Evolutionary conservation across 108 stramenopile genomes (phyloP), one percentile per base, ranked within the genome.

Genomic region (Schizochytrium sp.): DNA sequence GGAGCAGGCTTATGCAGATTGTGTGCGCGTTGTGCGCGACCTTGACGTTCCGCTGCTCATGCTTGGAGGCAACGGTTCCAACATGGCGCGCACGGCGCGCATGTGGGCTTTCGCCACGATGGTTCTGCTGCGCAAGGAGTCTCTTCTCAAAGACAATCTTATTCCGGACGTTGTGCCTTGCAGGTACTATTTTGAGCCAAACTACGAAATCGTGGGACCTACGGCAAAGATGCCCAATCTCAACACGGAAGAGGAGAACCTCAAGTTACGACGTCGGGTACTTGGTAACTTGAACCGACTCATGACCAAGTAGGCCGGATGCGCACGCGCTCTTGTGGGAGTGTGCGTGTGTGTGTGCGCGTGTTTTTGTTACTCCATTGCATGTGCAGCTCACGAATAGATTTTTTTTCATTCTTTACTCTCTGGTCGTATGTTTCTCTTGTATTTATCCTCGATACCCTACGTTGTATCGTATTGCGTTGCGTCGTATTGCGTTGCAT

Each of bases 81-180:
- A 93, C 21, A 91, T 94, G 88, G 92, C 93, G 29, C 93, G 93
- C 89, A 93, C 93, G 14, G 93, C 93, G 5, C 92, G 93, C 25
- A 92, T 93, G 41, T 94, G 93, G 93, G 91, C 93, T 2, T 93
- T 93, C 87, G 93, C 92, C 90, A 94, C 93, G 14, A 58, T 89
- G n/a, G 90, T 93, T 4, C 57, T 94, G n/a, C 91, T 93, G 19
- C 92, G 90, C 16, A 87, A 53, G 76, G 76, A 83, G 28, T 47
- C 48, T 12, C 48, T 53, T 6, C 51, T 83, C 48, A 69, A 69
- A 23, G 48, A 47, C 76, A 83, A 83, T 53, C 43, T 34, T 53
- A 83, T 83, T 53, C 76, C 76, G 51, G 76, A 83, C 23, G n/a
- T 16, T 0, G 76, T 53, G 45, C 51, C 76, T 18, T 53, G 51